phyloP scores from a whole-genome alignment of 768 basidiomycete species.

The Gautieria morchelliformis region DNA sequence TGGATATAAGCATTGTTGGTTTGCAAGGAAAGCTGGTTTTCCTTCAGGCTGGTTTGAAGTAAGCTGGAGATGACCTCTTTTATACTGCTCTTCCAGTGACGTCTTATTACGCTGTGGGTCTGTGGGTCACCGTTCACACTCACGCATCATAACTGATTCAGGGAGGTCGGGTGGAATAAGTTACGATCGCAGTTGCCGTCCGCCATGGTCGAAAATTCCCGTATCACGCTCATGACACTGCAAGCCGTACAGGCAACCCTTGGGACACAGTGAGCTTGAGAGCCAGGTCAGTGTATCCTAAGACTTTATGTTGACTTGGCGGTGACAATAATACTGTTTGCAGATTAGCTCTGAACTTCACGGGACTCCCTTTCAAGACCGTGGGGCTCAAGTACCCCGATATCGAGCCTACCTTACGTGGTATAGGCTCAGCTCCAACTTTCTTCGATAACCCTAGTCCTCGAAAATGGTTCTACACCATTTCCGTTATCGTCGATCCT shows the following conservation, averaged over 20 bases:
- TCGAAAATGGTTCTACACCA: slow-evolving; percentile 25
- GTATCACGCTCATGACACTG: background rate
- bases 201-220: background rate
- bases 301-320: background rate
- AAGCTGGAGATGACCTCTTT: too few species aligned
- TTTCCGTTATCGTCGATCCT: slow-evolving; percentile 45
- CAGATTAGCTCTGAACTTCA: slow-evolving; percentile 32
- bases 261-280: background rate
- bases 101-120: too few species aligned
- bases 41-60: too few species aligned
- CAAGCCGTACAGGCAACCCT: background rate
- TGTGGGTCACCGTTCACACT: too few species aligned
- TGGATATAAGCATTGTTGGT: too few species aligned
- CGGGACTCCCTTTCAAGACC: slow-evolving; percentile 32
- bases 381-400: slow-evolving; percentile 14
- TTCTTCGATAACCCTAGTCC: slow-evolving; percentile 18
- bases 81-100: too few species aligned
- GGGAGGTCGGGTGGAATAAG: too few species aligned
- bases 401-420: slow-evolving; percentile 11
- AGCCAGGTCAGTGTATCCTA: background rate
- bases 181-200: too few species aligned
- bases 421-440: slow-evolving; percentile 9
- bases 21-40: too few species aligned
- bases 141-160: too few species aligned
- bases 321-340: background rate